These are phyloP conservation scores for Neonectria magnoliae DNA, from an alignment of 2,329 filamentous ascomycete species.

Conservation along the genomic window DNA sequence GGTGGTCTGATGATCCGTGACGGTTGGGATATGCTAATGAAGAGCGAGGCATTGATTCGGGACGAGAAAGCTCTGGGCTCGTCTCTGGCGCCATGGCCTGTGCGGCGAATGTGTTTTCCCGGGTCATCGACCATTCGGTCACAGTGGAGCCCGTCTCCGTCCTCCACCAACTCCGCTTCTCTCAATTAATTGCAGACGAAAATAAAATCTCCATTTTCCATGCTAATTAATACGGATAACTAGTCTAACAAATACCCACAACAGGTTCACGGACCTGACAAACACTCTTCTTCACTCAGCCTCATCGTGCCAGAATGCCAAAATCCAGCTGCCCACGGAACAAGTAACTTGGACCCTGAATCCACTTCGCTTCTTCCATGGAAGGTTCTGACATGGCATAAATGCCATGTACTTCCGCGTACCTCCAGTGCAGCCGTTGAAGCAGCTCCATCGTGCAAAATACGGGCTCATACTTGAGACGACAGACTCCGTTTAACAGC, in stretches of 20 bases:
- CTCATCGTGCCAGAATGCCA: constrained; percentile 16
- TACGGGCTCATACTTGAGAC: constrained; percentile 1
- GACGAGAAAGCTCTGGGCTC: background rate
- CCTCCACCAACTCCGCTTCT: background rate
- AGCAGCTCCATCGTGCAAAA: constrained; percentile 1
- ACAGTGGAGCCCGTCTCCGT: constrained; percentile 8
- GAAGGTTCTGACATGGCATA: constrained; percentile 6
- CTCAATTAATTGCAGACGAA: background rate
- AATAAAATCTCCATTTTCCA: background rate
- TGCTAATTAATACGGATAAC: background rate
- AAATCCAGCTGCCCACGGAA: constrained; percentile 8
- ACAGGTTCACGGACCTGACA: constrained; percentile 10
- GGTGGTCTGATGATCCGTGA: constrained; percentile 16
- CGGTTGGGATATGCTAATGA: constrained; percentile 8
- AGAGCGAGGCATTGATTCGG: constrained; percentile 4
- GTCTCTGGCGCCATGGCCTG: constrained; percentile 14
- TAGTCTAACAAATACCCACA: constrained; percentile 9
- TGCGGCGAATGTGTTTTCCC: constrained; percentile 27
- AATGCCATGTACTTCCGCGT: constrained; percentile 14
- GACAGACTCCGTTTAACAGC: constrained; percentile 2
- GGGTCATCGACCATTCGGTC: constrained; percentile 1
- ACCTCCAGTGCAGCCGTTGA: background rate
- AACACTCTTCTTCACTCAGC: constrained; percentile 12
- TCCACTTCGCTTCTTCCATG: constrained; percentile 10
- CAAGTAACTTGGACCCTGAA: constrained; percentile 1